Base-by-base conservation (phyloP, 305 asterid genomes). In the Stenogyne calaminthoides region DNA sequence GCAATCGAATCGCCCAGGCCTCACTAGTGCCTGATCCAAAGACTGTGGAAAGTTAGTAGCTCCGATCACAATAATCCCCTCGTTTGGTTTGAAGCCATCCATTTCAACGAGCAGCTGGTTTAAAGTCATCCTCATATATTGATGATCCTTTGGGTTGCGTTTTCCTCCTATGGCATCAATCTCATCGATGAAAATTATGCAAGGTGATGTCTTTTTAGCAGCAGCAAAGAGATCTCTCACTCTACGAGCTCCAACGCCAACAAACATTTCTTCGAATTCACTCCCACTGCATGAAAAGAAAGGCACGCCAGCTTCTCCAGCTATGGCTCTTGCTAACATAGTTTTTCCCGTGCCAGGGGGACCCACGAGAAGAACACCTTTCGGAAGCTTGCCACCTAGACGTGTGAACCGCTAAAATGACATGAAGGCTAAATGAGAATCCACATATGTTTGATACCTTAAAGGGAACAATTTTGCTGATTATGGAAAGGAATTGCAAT, bases 271-370 rank as follows among this genome's bases (percentile, higher is more conserved):
- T 76, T 92, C 98, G 75, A 92, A 90, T 76, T 92, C 97, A 83
- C 98, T 92, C 52, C 97, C 98, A 69, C 97, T 92, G 86, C 97
- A 90, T 16, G 94, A 92, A 78, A 88, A 92, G 73, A 92, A 92
- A 5, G 98, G 98, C 66, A 92, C 98, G 9, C 97, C 89, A 49
- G 98, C 98, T 86, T 92, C 98, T 71, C 98, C 97, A 16, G 98
- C 97, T 76, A 92, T 90, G 47, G 98, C 98, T 77, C 97, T 86
- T 75, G 98, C 98, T 79, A 92, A 73, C 98, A 92, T 92, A 39
- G 97, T 92, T 87, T 92, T 92, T 39, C 98, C 98, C 12, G 98
- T 92, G 52, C 97, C 98, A 19, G 98, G 98, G 16, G 98, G 97
- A 3, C 98, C 98, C 57, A 90, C 96, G 62, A 92, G 89, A 47